Base-by-base conservation (phyloP, 2,329 filamentous ascomycete genomes). In the Penicillium hordei region DNA sequence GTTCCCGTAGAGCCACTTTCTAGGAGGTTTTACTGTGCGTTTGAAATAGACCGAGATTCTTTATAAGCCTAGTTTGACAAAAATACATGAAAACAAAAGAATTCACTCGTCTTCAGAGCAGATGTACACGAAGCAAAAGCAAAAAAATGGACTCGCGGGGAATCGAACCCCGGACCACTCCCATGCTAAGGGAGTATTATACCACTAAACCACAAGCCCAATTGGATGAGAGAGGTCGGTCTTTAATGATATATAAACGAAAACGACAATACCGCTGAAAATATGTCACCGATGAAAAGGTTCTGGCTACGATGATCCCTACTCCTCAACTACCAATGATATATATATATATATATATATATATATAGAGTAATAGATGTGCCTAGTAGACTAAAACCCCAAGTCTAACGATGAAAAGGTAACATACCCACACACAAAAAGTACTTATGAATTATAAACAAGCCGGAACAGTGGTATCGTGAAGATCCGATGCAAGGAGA, bases 111-210 rank as follows among this genome's bases (percentile, higher is more conserved):
- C 8, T 27, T n/a, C 3, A 23, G 21, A 23, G 21, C n/a, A 2
- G 23, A 6, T 27, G 0, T 17, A n/a, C 7, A 38, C 12, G 13
- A 39, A 52, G 2, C 13, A 50, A 40, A 34, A 15, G 34, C 17
- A 4, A 59, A 53, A 58, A 62, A 63, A 59, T 77, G 76, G 76
- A 78, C 76, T 75, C 71, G 75, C 75, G 71, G 76, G 75, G 76
- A 78, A 78, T 78, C 75, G 74, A 78, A 77, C 75, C 74, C 74
- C 71, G 72, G 75, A 77, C 76, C 76, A 72, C 76, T 70, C 75
- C 74, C 75, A 78, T 76, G 73, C 75, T 77, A 76, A 76, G 75
- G 72, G 73, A 68, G 73, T 72, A 76, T 77, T 75, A 76, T 77
- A 77, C 75, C 75, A 76, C 75, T 77, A 77, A 76, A 77, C 75